Conservation (phyloP, 2,329 filamentous ascomycete species). For the Thielaviopsis euricoi region DNA sequence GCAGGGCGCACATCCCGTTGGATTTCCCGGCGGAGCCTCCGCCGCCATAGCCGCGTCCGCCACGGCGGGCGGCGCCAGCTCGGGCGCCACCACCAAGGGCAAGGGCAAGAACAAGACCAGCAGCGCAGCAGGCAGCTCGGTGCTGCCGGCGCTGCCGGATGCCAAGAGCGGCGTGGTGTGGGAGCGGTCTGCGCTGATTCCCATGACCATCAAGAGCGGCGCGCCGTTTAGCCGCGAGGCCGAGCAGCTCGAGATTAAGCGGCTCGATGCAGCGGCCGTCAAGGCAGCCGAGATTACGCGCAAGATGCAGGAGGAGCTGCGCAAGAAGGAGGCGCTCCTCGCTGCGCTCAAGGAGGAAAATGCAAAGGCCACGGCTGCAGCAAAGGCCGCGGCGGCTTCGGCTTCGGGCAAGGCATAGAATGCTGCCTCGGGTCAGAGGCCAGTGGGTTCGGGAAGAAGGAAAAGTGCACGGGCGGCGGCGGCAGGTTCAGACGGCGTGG, state of each 20-base stretch:
- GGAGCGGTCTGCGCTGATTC: constrained; percentile 60
- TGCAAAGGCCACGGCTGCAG: constrained; percentile 25
- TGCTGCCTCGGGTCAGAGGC: background rate
- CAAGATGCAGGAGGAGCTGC: constrained; percentile 42
- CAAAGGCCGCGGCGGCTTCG: constrained; percentile 14
- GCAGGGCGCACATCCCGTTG: constrained; percentile 42
- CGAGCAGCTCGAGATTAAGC: constrained; percentile 45
- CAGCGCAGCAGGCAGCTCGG: constrained; percentile 11
- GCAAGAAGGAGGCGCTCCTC: constrained; percentile 46
- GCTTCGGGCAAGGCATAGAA: constrained; percentile 8
- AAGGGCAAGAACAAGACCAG: constrained; percentile 33
- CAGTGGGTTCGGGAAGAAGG: no score
- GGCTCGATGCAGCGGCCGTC: constrained; percentile 44
- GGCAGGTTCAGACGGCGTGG: background rate
- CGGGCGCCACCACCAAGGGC: constrained; percentile 32
- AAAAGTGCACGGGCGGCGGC: background rate
- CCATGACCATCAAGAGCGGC: constrained; percentile 45
- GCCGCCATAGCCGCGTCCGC: background rate
- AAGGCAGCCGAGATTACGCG: constrained; percentile 45
- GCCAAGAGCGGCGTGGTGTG: constrained; percentile 34
- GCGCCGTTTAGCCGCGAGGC: constrained; percentile 61
- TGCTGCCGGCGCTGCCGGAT: constrained; percentile 22
- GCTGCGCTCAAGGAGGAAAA: constrained; percentile 43
- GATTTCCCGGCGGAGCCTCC: constrained; percentile 19
- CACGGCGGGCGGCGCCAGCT: constrained; percentile 12